Evolutionary conservation across 495 filamentous ascomycete genomes (phyloP).

Genomic region (Clavariopsis aquatica): DNA sequence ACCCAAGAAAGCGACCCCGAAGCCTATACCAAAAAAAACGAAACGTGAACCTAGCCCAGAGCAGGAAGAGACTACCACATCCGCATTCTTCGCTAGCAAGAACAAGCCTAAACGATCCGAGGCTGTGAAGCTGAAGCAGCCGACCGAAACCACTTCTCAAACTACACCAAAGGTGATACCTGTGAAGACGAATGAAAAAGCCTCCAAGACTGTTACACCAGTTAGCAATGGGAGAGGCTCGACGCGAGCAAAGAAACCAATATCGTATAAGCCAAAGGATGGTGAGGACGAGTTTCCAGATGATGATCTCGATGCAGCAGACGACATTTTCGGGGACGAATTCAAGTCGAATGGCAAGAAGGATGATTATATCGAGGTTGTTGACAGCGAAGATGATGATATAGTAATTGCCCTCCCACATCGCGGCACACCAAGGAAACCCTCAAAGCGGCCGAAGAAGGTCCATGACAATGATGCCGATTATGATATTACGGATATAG

Average conservation of each 20-base stretch:
- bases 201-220: conserved; percentile 21
- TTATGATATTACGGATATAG: conserved; percentile 37
- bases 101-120: conserved; percentile 47
- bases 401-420: conserved; percentile 31
- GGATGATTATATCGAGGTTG: conserved; percentile 44
- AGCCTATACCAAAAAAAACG: conserved; percentile 41
- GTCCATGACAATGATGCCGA: conserved; percentile 41
- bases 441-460: conserved; percentile 38
- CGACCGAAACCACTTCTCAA: conserved; percentile 28
- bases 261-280: conserved; percentile 40
- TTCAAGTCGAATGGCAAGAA: conserved; percentile 40
- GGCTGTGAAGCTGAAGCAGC: conserved; percentile 37
- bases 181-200: conserved; percentile 33
- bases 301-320: conserved; percentile 43
- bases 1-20: conserved; percentile 38
- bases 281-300: conserved; percentile 46
- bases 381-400: conserved; percentile 38
- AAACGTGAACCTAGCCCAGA: conserved; percentile 38
- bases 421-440: conserved; percentile 34
- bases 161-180: conserved; percentile 39
- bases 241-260: conserved; percentile 29
- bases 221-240: conserved; percentile 34
- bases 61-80: conserved; percentile 43
- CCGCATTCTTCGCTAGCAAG: conserved; percentile 46
- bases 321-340: conserved; percentile 41